phyloP scores from a whole-genome alignment of 2,329 filamentous ascomycete species.

The Sclerotinia nivalis region DNA sequence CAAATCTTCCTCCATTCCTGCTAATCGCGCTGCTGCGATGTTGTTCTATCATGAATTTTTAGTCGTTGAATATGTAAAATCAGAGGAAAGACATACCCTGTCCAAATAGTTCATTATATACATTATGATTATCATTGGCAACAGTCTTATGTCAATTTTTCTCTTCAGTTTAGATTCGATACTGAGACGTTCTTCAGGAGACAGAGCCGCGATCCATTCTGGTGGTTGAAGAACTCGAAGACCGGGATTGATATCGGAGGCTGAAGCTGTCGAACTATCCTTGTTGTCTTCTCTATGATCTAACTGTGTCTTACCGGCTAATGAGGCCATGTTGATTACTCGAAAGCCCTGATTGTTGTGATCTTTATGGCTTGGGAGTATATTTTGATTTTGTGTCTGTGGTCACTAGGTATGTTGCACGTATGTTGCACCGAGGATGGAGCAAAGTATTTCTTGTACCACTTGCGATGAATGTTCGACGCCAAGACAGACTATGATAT shows the following conservation, averaged over 20 bases:
- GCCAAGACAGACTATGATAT: not conserved
- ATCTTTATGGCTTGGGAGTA: too few relatives aligned
- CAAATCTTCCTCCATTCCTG: slow-evolving; percentile 50
- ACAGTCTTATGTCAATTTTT: slow-evolving; percentile 65
- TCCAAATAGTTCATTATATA: slow-evolving; percentile 71
- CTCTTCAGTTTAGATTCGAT: slow-evolving; percentile 59
- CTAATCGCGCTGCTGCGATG: slow-evolving; percentile 56
- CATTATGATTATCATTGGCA: slow-evolving; percentile 69
- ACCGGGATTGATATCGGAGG: not conserved
- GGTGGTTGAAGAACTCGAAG: slow-evolving; percentile 29
- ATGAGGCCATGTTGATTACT: not conserved
- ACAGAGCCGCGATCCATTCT: slow-evolving; percentile 47
- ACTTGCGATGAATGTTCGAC: not conserved
- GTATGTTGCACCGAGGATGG: too few relatives aligned
- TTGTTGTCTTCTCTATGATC: slow-evolving; percentile 17
- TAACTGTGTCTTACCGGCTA: not conserved
- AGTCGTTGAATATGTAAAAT: too few relatives aligned
- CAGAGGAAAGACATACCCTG: slow-evolving; percentile 25
- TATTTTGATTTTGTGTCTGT: not conserved
- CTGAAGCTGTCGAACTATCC: slow-evolving; percentile 12
- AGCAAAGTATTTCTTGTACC: not conserved
- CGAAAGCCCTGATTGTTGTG: not conserved
- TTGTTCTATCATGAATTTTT: slow-evolving; percentile 46
- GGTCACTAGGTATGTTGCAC: not conserved
- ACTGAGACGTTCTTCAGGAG: slow-evolving; percentile 50